Base-by-base conservation (phyloP, 148 eudicot genomes). In the Polygonum aviculare region DNA sequence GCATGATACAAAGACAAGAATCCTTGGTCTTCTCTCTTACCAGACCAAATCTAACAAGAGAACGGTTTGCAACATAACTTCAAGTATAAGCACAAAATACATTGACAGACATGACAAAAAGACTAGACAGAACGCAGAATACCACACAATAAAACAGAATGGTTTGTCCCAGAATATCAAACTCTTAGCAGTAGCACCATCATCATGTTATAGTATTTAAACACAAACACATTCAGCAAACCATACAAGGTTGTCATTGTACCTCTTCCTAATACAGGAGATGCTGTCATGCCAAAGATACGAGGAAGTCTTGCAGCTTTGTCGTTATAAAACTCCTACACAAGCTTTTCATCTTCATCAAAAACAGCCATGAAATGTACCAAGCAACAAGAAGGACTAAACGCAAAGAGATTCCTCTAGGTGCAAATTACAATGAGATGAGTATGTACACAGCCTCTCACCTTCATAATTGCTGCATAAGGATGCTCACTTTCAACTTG, bases 261-360 rank as follows among this genome's bases (percentile, higher is more conserved):
- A 95, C 99, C 97, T 93, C 92, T 96, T 73, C 98, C 98, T 41
- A 85, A 79, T 44, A 77, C 82, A 59, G 99, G 98, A 84, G 99
- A 96, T 41, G 99, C 99, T 63, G 99, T 96, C 99, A 96, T 93
- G 87, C 99, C 99, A 89, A 91, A 93, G 70, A 96, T 79, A 77
- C 99, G 99, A 26, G 99, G 99, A 79, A 81, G 82, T 78, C 81
- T 85, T 18, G 77, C 48, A 44, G 63, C 78, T 74, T 85, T 79
- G 21, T 40, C 16, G 78, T 87, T 85, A 81, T 96, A 96, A 77
- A 90, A 93, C 47, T 92, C 87, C 98, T 94, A 80, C 80, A 92
- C 19, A 60, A 65, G 10, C 36, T 38, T 4, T 14, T 63, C 69
- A 63, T 67, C 21, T 67, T 76, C 38, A 39, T 11, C 7, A 81